phyloP scores from a whole-genome alignment of 345 rosid genomes.

The Gossypium ekmanianum region DNA sequence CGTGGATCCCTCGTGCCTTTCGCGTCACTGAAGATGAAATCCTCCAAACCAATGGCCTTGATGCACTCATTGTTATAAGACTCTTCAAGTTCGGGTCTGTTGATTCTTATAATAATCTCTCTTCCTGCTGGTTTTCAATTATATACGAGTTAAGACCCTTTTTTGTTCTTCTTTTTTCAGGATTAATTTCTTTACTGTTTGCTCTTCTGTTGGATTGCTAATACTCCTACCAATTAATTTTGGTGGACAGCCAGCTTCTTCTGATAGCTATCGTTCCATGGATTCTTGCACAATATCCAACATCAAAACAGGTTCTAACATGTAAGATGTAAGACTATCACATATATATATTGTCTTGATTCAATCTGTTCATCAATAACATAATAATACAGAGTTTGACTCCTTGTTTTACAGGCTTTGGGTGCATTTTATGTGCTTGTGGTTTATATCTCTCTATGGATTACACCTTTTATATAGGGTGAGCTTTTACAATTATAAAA shows the following conservation, averaged over 20 bases:
- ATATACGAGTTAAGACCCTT: too few species aligned
- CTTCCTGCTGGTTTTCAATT: not conserved
- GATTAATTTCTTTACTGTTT: constrained; percentile 62
- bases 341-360: not conserved
- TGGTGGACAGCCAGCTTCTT: constrained; percentile 43
- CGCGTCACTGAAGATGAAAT: constrained; percentile 72
- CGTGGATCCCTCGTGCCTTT: constrained; percentile 75
- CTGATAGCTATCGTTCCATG: constrained; percentile 38
- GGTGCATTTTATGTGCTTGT: constrained; percentile 87
- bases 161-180: constrained; percentile 30
- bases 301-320: constrained; percentile 58
- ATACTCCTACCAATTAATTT: constrained; percentile 76
- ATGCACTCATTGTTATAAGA: constrained; percentile 68
- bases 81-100: constrained; percentile 87
- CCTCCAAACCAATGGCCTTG: constrained; percentile 58
- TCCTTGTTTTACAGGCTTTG: constrained; percentile 56
- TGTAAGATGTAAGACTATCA: constrained; percentile 34
- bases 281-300: constrained; percentile 75
- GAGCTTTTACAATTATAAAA: constrained; percentile 17
- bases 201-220: constrained; percentile 60
- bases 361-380: not conserved
- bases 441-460: constrained; percentile 71
- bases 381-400: not conserved
- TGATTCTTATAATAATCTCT: not conserved
- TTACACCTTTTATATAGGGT: constrained; percentile 67